Evolutionary conservation across 2,329 filamentous ascomycete genomes (phyloP), one percentile per base, ranked within the genome.

Genomic region (Trichophaea hybrida): DNA sequence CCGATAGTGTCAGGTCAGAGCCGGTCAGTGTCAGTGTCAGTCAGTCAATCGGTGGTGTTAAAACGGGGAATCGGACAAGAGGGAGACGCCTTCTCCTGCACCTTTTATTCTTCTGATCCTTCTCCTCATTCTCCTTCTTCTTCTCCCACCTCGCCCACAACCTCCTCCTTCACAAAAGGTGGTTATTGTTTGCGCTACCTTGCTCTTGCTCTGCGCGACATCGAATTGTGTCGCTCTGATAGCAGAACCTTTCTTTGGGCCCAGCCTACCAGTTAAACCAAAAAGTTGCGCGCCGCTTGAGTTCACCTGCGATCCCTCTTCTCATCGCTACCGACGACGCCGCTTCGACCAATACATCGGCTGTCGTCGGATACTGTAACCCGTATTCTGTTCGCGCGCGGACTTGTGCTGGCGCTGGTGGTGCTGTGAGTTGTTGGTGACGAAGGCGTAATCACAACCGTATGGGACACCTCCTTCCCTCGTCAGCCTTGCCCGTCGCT

Each of bases 381-480:
- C 38, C 31, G 48, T 32, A n/a, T 51, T 51, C 48, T 32, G 48
- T 51, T 51, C 48, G 48, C 48, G 31, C 48, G 48, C 48, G 40
- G 40, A 46, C 40, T 46, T 46, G 40, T 46, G 40, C 40, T 46
- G 40, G 7, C 24, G 24, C 40, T 46, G 40, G 40, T 46, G 40
- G 13, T n/a, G 40, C 40, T 46, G 40, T 46, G n/a, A 46, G 40
- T 46, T 6, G 40, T 46, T 6, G 40, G 40, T 46, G 40, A 17
- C 40, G 40, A 17, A 46, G 40, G 40, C 40, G 40, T 7, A 46
- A 46, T 46, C 40, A 51, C 32, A 33, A n/a, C 32, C 32, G 32
- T 51, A n/a, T 31, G 48, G 48, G 48, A 6, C 48, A 24, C 24
- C 24, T 24, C 24, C 24, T 24, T 24, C 48, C 32, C 4, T 51